Evolutionary conservation across 352 stramenopile species (phyloP).

Genomic region (Globisporangium apiculatum): DNA sequence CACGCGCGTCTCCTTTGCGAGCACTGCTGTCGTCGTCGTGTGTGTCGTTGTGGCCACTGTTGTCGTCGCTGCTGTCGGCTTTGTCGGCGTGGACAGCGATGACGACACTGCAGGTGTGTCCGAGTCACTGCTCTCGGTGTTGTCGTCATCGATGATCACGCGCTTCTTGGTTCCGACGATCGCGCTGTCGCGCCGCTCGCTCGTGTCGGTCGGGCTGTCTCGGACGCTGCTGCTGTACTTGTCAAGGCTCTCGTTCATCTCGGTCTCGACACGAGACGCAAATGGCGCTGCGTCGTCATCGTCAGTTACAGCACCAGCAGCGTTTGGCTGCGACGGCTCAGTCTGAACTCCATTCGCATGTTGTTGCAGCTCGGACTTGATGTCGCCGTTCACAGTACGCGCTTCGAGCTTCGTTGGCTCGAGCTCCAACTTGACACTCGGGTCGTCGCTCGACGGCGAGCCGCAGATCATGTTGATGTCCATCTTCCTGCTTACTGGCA

Average conservation of each 20-base stretch:
- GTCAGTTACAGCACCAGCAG: too few relatives aligned
- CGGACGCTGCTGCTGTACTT: conserved; percentile 9
- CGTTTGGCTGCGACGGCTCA: too few relatives aligned
- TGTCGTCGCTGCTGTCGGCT: background rate
- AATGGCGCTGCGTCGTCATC: too few relatives aligned
- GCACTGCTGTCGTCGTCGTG: conserved; percentile 1
- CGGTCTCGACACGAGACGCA: background rate
- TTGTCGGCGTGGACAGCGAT: background rate
- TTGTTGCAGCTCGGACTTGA: too few relatives aligned
- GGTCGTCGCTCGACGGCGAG: conserved; percentile 17
- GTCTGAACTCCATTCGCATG: too few relatives aligned
- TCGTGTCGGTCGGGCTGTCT: background rate
- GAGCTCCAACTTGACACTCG: conserved; percentile 5
- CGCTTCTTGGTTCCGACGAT: conserved; percentile 38
- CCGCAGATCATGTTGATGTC: conserved; percentile 38
- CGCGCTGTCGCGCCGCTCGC: conserved; percentile 13
- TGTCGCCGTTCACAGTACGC: background rate
- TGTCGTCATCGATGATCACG: conserved; percentile 59
- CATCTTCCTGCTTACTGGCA: conserved; percentile 24
- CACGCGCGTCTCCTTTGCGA: conserved; percentile 4
- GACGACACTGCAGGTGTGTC: conserved; percentile 4
- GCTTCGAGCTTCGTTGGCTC: background rate
- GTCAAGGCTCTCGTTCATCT: conserved; percentile 17
- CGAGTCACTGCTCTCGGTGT: conserved; percentile 37
- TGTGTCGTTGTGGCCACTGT: background rate